Conservation (phyloP, 1,284 basidiomycete species). For the Leccinum variabile region DNA sequence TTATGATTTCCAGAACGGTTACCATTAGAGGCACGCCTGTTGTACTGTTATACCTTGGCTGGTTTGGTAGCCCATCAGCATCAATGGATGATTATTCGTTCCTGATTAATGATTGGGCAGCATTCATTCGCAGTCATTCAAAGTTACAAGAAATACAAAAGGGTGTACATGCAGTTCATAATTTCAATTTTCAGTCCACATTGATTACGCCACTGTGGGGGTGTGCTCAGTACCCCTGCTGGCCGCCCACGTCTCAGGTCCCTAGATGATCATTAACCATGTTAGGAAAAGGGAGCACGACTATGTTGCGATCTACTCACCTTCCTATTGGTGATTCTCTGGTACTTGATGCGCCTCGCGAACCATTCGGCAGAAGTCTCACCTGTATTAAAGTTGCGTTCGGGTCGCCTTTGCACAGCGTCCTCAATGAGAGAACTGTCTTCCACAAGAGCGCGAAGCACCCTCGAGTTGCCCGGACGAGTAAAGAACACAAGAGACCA, state of each 20-base stretch:
- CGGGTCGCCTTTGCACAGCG: constrained; percentile 36
- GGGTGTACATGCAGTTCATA: background rate
- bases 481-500: constrained; percentile 66
- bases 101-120: background rate
- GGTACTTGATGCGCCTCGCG: constrained; percentile 44
- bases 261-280: constrained; percentile 20
- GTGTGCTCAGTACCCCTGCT: constrained; percentile 39
- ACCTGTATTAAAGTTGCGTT: constrained; percentile 40
- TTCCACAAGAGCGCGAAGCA: constrained; percentile 49
- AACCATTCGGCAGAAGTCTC: constrained; percentile 52
- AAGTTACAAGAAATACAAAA: background rate
- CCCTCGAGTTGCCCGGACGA: constrained; percentile 53
- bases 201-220: constrained; percentile 20
- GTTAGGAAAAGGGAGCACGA: constrained; percentile 1
- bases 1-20: constrained; percentile 29
- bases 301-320: constrained; percentile 23
- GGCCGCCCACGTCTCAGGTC: constrained; percentile 37
- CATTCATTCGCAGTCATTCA: background rate
- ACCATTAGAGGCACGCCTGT: background rate
- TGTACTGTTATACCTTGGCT: background rate
- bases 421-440: constrained; percentile 49
- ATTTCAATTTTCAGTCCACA: background rate
- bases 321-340: constrained; percentile 46
- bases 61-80: background rate
- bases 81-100: background rate